phyloP scores from a whole-genome alignment of 768 basidiomycete species.

The Mycena amicta region DNA sequence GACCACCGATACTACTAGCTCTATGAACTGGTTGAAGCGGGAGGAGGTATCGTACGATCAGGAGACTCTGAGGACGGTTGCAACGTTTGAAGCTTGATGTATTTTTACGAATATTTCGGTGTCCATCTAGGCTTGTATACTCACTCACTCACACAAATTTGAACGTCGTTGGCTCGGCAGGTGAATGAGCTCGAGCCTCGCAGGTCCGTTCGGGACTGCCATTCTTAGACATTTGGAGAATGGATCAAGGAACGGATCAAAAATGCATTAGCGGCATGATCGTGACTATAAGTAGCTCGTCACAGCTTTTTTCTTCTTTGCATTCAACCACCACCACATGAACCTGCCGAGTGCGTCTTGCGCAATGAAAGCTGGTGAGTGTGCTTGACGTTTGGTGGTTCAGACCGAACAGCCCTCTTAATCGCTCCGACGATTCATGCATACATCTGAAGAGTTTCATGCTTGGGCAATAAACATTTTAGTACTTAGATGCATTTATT shows the following conservation, averaged over 20 bases:
- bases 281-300: too few species aligned
- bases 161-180: conserved; percentile 55
- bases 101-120: not conserved
- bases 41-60: conserved; percentile 1
- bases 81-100: too few species aligned
- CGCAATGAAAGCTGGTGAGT: conserved; percentile 46
- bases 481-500: not conserved
- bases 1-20: conserved; percentile 10
- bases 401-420: conserved; percentile 67
- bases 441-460: conserved; percentile 87
- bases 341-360: conserved; percentile 58
- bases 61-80: not conserved
- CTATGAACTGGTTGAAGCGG: conserved; percentile 18
- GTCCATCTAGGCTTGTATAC: not conserved
- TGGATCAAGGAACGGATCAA: too few species aligned
- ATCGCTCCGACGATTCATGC: conserved; percentile 78
- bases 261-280: too few species aligned
- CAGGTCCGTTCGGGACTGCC: too few species aligned
- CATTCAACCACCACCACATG: conserved; percentile 49
- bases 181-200: conserved; percentile 73
- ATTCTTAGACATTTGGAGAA: too few species aligned
- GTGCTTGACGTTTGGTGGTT: conserved; percentile 46
- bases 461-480: conserved; percentile 60
- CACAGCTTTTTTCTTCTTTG: too few species aligned
- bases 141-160: conserved; percentile 56